phyloP scores from a whole-genome alignment of 192 early-diverging fungal species.

The Podila horticola region DNA sequence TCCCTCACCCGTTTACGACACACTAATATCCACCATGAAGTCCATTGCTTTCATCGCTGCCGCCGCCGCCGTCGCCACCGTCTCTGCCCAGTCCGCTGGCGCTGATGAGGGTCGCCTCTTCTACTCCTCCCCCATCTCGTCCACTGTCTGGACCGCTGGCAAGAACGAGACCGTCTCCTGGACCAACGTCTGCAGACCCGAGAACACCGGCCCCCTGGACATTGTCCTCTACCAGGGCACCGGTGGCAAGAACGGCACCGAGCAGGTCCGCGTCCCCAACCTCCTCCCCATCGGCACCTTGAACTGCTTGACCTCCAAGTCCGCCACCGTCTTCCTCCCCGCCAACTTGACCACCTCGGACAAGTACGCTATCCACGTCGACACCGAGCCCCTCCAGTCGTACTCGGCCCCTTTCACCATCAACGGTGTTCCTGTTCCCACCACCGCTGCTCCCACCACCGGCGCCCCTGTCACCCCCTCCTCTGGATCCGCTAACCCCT shows the following conservation, averaged over 20 bases:
- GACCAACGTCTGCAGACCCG: conserved; percentile 29
- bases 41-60: conserved; percentile 26
- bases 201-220: conserved; percentile 26
- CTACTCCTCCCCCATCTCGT: conserved; percentile 31
- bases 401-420: too few relatives aligned
- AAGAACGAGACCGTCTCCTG: conserved; percentile 35
- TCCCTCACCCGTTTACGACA: not conserved
- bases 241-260: conserved; percentile 18
- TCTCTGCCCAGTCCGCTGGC: conserved; percentile 32
- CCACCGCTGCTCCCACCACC: not conserved
- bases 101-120: conserved; percentile 43
- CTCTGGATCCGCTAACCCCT: not conserved
- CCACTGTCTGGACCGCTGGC: conserved; percentile 41
- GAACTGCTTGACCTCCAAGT: conserved; percentile 38
- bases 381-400: too few relatives aligned
- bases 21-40: conserved; percentile 25
- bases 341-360: conserved; percentile 42
- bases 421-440: conserved; percentile 20
- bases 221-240: conserved; percentile 42
- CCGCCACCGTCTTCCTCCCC: conserved; percentile 22
- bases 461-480: not conserved
- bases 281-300: conserved; percentile 17
- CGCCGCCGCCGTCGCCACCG: conserved; percentile 28
- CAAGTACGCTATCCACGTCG: conserved; percentile 37
- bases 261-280: conserved; percentile 31